These are phyloP conservation scores for Podospora appendiculata DNA, from an alignment of 495 filamentous ascomycete species.

Conservation along the genomic window DNA sequence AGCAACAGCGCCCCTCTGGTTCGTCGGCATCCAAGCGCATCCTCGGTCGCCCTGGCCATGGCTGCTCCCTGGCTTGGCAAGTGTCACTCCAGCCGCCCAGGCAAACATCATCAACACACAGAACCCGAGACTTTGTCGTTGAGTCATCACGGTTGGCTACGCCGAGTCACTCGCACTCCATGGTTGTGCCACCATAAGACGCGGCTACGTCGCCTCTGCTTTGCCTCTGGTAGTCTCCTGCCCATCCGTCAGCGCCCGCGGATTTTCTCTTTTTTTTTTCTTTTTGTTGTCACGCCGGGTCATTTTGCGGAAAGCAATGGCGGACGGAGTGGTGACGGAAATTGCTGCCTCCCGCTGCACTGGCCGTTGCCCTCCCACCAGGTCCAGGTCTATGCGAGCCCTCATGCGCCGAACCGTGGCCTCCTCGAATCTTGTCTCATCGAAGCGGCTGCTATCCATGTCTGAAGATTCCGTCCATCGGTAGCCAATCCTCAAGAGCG, in stretches of 20 bases:
- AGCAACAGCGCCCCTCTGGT: not conserved
- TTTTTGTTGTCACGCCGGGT: not conserved
- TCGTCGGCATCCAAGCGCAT: not conserved
- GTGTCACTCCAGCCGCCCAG: conserved; percentile 15
- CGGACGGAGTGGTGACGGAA: not conserved
- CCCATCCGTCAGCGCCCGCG: not conserved
- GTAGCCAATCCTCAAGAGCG: conserved; percentile 5
- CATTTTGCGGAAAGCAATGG: not conserved
- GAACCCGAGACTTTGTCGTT: conserved; percentile 2
- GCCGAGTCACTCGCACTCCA: conserved; percentile 5
- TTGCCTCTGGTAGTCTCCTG: not conserved
- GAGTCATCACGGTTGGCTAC: conserved; percentile 6
- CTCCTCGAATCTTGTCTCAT: not conserved
- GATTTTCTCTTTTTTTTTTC: not conserved
- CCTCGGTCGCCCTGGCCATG: not conserved
- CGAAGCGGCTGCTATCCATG: conserved; percentile 4
- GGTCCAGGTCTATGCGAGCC: not conserved
- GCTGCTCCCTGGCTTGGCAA: conserved; percentile 8
- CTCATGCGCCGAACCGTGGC: no score
- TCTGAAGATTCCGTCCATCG: not conserved
- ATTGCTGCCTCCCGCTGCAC: not conserved
- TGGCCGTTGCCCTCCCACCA: not conserved
- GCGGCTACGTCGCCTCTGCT: not conserved
- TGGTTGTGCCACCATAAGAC: conserved; percentile 17
- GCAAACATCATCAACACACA: not conserved